A percentile compares a stretch with the other conserved stretches of the same genome.
These are phyloP conservation scores for Erodium texanum DNA, from an alignment of 441 rosid species.

Conservation along the genomic window DNA sequence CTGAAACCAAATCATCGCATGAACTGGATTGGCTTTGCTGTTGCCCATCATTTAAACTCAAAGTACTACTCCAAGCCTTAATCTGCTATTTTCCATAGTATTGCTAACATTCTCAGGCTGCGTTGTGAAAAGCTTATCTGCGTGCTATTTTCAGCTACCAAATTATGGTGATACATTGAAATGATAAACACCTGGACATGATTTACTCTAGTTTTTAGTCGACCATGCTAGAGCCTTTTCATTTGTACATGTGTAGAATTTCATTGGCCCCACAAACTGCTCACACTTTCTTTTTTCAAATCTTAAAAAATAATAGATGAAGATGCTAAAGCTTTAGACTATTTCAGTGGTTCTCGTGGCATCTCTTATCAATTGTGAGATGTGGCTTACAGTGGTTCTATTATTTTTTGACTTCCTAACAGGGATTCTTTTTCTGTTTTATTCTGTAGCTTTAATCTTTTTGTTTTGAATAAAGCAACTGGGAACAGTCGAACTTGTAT, in stretches of 20 bases:
- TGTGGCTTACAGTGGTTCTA: background rate
- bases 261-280: background rate
- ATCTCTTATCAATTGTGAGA: background rate
- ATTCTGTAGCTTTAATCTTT: background rate
- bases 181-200: background rate
- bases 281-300: background rate
- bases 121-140: background rate
- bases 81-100: background rate
- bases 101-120: background rate
- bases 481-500: background rate
- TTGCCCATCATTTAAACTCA: constrained; percentile 85
- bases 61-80: constrained; percentile 43
- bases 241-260: background rate
- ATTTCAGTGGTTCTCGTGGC: background rate
- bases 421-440: background rate
- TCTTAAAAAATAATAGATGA: background rate
- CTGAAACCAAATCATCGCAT: constrained; percentile 96
- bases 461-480: background rate
- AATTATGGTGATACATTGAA: background rate
- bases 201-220: background rate
- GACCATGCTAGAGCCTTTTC: background rate
- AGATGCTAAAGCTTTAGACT: background rate
- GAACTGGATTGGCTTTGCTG: constrained; percentile 99
- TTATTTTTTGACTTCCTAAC: background rate
- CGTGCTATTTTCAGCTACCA: background rate